Evolutionary conservation across 345 rosid genomes (phyloP).

Genomic region (Gossypium australe): DNA sequence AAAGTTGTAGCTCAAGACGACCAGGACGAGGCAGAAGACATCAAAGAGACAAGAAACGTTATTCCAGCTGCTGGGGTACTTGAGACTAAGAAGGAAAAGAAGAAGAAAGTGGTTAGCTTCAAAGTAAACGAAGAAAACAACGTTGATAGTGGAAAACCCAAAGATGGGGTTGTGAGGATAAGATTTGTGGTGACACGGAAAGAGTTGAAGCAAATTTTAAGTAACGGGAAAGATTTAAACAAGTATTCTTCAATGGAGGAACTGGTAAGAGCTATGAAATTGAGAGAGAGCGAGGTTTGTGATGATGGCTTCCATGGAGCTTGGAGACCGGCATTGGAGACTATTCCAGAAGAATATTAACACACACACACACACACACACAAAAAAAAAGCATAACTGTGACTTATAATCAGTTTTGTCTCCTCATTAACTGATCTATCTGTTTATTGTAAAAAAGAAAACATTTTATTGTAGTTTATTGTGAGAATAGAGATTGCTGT

Average conservation of each 20-base stretch:
- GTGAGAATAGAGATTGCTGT: not conserved
- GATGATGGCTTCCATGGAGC: slow-evolving; percentile 5
- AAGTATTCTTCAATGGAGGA: slow-evolving; percentile 35
- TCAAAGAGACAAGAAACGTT: not conserved
- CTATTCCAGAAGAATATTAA: slow-evolving; percentile 53
- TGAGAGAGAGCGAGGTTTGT: slow-evolving; percentile 22
- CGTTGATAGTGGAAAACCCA: slow-evolving; percentile 7
- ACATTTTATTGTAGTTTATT: not conserved
- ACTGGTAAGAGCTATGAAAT: slow-evolving; percentile 36
- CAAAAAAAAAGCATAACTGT: not conserved
- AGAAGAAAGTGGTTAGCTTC: slow-evolving; percentile 23
- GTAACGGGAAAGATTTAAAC: slow-evolving; percentile 20
- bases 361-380: not conserved
- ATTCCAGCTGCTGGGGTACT: not conserved
- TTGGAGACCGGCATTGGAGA: slow-evolving; percentile 59
- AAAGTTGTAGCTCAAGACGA: slow-evolving; percentile 13
- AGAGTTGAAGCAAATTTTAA: slow-evolving; percentile 53
- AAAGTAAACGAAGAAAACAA: slow-evolving; percentile 17
- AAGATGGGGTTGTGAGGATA: slow-evolving; percentile 39
- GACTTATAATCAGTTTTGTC: not conserved
- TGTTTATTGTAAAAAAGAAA: not conserved
- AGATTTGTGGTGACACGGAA: slow-evolving; percentile 53
- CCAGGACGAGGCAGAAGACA: not conserved
- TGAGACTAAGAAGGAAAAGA: slow-evolving; percentile 14
- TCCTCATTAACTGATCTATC: not conserved